Evolutionary conservation across 2,329 filamentous ascomycete species (phyloP).

Genomic region (Aspergillus sojae): DNA sequence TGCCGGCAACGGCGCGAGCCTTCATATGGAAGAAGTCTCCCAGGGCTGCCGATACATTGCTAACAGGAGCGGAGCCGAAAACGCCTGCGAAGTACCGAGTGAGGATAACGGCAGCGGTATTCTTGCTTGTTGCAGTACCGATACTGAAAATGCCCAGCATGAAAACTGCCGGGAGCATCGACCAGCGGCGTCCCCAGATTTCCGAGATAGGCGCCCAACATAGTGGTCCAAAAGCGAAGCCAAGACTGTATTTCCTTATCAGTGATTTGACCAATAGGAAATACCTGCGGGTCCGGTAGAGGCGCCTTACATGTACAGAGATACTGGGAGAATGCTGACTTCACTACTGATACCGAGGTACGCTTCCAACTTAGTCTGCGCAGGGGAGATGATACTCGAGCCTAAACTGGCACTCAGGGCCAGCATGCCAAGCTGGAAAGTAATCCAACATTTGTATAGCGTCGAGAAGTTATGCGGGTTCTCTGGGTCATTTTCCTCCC

Average conservation of each 20-base stretch:
- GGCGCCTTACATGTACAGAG: constrained; percentile 48
- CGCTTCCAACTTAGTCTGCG: constrained; percentile 44
- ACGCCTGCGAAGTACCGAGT: constrained; percentile 50
- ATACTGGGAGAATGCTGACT: constrained; percentile 49
- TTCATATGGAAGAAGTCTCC: constrained; percentile 47
- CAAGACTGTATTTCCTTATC: constrained; percentile 14
- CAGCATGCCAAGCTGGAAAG: constrained; percentile 53
- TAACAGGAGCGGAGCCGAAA: constrained; percentile 48
- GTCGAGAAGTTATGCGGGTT: constrained; percentile 54
- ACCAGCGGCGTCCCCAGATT: constrained; percentile 48
- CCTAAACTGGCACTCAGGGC: constrained; percentile 54
- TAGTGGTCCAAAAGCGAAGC: constrained; percentile 46
- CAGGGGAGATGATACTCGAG: constrained; percentile 55
- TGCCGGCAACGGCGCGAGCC: constrained; percentile 42
- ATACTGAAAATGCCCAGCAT: constrained; percentile 51
- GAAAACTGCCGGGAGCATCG: constrained; percentile 48
- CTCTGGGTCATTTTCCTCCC: constrained; percentile 13
- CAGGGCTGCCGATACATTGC: constrained; percentile 47
- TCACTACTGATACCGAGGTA: constrained; percentile 49
- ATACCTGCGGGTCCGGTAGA: not conserved
- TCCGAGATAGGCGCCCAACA: constrained; percentile 49
- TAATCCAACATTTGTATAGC: constrained; percentile 51
- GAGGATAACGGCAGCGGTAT: constrained; percentile 40
- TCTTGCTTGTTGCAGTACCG: constrained; percentile 45
- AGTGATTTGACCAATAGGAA: not conserved